Evolutionary conservation across 176 grass and related monocot species (phyloP).

Genomic region (Ensete ventricosum): DNA sequence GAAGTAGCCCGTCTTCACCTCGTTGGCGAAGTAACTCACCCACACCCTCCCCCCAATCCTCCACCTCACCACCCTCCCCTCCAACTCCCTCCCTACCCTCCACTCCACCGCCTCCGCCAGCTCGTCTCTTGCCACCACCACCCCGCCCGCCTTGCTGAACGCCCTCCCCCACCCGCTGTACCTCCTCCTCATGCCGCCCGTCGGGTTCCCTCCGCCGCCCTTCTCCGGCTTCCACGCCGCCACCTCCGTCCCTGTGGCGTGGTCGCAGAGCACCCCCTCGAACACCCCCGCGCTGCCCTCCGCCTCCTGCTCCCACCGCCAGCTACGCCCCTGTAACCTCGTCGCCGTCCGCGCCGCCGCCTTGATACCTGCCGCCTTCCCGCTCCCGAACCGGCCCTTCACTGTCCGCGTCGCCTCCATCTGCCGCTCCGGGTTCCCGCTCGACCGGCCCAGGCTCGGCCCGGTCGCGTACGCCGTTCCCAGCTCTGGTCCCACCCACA

Average conservation of each 20-base stretch:
- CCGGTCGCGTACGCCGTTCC: conserved; percentile 62
- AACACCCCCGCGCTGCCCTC: conserved; percentile 65
- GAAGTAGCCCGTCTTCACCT: conserved; percentile 56
- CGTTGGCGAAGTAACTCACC: conserved; percentile 69
- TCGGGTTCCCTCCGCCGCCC: conserved; percentile 24
- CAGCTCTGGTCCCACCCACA: conserved; percentile 62
- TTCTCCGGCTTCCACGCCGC: conserved; percentile 33
- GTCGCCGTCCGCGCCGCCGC: conserved; percentile 45
- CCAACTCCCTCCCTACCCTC: conserved; percentile 65
- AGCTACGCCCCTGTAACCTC: conserved; percentile 40
- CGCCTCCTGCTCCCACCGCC: conserved; percentile 90
- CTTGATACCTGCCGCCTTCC: conserved; percentile 17
- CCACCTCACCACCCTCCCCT: conserved; percentile 56
- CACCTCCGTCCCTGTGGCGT: conserved; percentile 50
- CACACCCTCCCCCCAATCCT: conserved; percentile 60
- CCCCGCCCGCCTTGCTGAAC: conserved; percentile 62
- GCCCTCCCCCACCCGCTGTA: conserved; percentile 47
- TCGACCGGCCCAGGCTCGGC: conserved; percentile 78
- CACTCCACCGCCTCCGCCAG: conserved; percentile 61
- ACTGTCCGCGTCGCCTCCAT: conserved; percentile 58
- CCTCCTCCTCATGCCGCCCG: conserved; percentile 43
- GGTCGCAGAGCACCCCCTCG: conserved; percentile 70
- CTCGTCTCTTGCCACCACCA: conserved; percentile 70
- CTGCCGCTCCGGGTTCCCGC: conserved; percentile 65
- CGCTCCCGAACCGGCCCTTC: conserved; percentile 43